Evolutionary conservation across 805 yeast genomes (phyloP).

Genomic region (Yamadazyma nakazawae): DNA sequence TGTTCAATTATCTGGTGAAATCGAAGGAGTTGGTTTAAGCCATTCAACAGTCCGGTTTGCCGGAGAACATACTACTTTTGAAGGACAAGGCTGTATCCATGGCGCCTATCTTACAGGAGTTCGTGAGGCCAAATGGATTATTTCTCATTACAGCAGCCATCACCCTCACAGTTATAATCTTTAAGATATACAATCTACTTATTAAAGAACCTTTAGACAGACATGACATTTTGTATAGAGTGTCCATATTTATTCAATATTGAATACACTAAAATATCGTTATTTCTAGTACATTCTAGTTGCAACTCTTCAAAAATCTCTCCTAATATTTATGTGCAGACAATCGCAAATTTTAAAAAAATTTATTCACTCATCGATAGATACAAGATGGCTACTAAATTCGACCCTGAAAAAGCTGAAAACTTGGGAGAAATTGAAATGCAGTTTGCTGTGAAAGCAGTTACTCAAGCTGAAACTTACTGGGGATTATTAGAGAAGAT

Average conservation of each 20-base stretch:
- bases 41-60: conserved; percentile 68
- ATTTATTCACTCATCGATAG: conserved; percentile 1
- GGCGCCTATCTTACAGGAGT: conserved; percentile 83
- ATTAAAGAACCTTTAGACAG: not conserved
- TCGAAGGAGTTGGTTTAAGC: conserved; percentile 28
- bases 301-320: not conserved
- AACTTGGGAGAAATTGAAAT: conserved; percentile 87
- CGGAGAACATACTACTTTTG: conserved; percentile 84
- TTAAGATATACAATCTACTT: too few species aligned
- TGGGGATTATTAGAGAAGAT: conserved; percentile 75
- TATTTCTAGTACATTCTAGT: not conserved
- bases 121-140: conserved; percentile 48
- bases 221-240: not conserved
- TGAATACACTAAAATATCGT: too few species aligned
- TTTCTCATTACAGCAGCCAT: conserved; percentile 7
- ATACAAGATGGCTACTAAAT: conserved; percentile 36
- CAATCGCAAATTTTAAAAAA: conserved; percentile 3
- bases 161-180: not conserved
- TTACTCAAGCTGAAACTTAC: conserved; percentile 90
- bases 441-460: conserved; percentile 98
- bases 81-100: conserved; percentile 89
- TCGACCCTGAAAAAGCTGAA: conserved; percentile 88
- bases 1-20: conserved; percentile 52
- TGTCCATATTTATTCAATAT: too few species aligned
- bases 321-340: not conserved